These are phyloP conservation scores for Pythium pyrilobum DNA, from an alignment of 352 stramenopile genomes.

Conservation along the genomic window DNA sequence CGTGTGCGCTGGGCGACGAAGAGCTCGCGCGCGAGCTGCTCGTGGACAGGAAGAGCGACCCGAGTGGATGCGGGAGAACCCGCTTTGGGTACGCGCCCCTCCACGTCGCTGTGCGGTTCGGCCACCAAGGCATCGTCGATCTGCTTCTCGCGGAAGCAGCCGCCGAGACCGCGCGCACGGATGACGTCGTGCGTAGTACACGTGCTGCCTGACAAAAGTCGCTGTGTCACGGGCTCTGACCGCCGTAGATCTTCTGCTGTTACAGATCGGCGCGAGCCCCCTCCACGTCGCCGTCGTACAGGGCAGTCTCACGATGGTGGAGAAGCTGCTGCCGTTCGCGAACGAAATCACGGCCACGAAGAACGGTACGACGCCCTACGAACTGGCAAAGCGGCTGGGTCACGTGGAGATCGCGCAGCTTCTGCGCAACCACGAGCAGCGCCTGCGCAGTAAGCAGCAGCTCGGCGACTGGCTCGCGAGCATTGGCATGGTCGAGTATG, in stretches of 20 bases:
- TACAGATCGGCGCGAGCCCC: slow-evolving; percentile 41
- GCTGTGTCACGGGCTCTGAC: too few relatives aligned
- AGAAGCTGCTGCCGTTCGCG: slow-evolving; percentile 34
- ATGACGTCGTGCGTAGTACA: slow-evolving; percentile 8
- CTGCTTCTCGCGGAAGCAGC: slow-evolving; percentile 27
- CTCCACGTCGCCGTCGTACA: slow-evolving; percentile 64
- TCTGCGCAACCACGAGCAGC: slow-evolving; percentile 17
- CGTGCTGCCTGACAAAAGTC: too few relatives aligned
- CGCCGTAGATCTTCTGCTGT: too few relatives aligned
- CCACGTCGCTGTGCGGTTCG: slow-evolving; percentile 62
- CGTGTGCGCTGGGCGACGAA: slow-evolving; percentile 58
- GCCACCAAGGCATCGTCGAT: slow-evolving; percentile 46
- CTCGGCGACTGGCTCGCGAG: slow-evolving; percentile 62
- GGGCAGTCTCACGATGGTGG: slow-evolving; percentile 39
- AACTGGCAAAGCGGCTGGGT: slow-evolving; percentile 42
- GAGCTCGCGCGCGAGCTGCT: slow-evolving; percentile 36
- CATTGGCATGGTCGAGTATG: slow-evolving; percentile 70
- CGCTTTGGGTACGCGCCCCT: slow-evolving; percentile 58
- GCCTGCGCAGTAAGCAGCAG: slow-evolving; percentile 20
- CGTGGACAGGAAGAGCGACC: slow-evolving; percentile 13
- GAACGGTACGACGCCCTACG: slow-evolving; percentile 51
- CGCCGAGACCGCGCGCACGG: slow-evolving; percentile 23
- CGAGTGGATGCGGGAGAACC: slow-evolving; percentile 27
- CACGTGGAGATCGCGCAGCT: slow-evolving; percentile 27
- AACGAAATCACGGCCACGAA: slow-evolving; percentile 32